A percentile compares a stretch with the other conserved stretches of the same genome.
phyloP scores from a whole-genome alignment of 31 red algal genomes.

The Odonthalia washingtoniensis region DNA sequence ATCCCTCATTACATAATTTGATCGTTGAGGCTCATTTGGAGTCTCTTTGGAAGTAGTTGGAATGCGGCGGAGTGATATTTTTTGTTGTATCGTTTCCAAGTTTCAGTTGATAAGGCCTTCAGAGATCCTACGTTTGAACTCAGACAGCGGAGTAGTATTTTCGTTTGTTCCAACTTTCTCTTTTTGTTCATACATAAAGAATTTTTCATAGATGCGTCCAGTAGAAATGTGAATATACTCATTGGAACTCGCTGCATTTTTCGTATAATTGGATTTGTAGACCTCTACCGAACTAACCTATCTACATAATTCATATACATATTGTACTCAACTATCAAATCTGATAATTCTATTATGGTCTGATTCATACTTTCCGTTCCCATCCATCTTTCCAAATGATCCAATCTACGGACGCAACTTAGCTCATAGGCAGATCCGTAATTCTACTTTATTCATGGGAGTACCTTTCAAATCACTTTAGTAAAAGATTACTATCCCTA shows the following conservation, averaged over 20 bases:
- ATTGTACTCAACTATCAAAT: not conserved
- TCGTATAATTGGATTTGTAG: not conserved
- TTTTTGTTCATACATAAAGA: too few relatives aligned
- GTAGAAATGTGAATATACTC: slow-evolving; percentile 18
- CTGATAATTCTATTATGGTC: not conserved
- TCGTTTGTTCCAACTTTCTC: too few relatives aligned
- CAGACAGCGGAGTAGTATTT: too few relatives aligned
- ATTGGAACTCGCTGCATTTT: slow-evolving; percentile 31
- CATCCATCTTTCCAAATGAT: not conserved
- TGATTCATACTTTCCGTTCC: not conserved
- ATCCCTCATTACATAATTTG: too few relatives aligned
- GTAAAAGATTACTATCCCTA: slow-evolving; percentile 11
- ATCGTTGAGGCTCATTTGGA: too few relatives aligned
- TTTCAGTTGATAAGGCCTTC: too few relatives aligned
- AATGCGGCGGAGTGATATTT: too few relatives aligned
- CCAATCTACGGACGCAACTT: slow-evolving; percentile 27
- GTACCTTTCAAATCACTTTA: slow-evolving; percentile 1
- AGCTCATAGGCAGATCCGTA: not conserved
- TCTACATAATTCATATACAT: slow-evolving; percentile 19
- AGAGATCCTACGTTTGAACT: too few relatives aligned
- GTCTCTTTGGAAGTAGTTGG: too few relatives aligned
- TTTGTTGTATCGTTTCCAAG: too few relatives aligned
- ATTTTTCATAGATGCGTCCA: slow-evolving; percentile 14
- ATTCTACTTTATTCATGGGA: not conserved
- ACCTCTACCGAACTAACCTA: slow-evolving; percentile 1